Evolutionary conservation across 305 asterid species (phyloP).

Genomic region (Fraxinus nigra): DNA sequence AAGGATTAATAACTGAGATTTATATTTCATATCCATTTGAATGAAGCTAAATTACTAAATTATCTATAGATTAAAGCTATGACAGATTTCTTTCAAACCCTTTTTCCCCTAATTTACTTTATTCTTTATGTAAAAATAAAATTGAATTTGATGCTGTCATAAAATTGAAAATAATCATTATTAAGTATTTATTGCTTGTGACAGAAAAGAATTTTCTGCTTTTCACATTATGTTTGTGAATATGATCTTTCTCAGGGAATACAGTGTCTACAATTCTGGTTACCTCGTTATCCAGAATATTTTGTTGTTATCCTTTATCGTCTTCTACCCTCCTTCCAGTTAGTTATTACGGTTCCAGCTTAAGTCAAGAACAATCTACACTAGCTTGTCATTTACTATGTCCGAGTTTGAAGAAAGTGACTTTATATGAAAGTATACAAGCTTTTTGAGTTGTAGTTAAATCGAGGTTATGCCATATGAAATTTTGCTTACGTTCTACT

Average conservation of each 20-base stretch:
- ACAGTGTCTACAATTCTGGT: background rate
- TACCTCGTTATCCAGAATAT: background rate
- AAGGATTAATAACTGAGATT: background rate
- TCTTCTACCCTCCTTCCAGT: background rate
- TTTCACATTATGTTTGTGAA: background rate
- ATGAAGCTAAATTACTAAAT: background rate
- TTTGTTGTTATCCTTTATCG: background rate
- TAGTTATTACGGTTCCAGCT: background rate
- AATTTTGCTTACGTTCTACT: constrained; percentile 11
- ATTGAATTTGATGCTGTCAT: background rate
- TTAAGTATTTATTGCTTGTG: background rate
- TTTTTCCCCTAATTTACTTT: background rate
- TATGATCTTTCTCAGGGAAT: background rate
- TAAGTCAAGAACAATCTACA: background rate
- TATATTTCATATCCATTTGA: background rate
- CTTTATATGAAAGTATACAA: background rate
- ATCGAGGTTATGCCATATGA: constrained; percentile 6
- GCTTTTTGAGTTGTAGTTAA: constrained; percentile 9
- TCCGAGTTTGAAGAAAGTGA: background rate
- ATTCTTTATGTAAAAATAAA: background rate
- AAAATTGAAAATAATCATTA: background rate
- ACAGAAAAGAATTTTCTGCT: background rate
- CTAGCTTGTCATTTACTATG: background rate
- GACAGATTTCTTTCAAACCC: background rate
- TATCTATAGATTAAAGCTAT: background rate